Conservation (phyloP, 1,139 yeast genomes). For the Pichia norvegensis region DNA sequence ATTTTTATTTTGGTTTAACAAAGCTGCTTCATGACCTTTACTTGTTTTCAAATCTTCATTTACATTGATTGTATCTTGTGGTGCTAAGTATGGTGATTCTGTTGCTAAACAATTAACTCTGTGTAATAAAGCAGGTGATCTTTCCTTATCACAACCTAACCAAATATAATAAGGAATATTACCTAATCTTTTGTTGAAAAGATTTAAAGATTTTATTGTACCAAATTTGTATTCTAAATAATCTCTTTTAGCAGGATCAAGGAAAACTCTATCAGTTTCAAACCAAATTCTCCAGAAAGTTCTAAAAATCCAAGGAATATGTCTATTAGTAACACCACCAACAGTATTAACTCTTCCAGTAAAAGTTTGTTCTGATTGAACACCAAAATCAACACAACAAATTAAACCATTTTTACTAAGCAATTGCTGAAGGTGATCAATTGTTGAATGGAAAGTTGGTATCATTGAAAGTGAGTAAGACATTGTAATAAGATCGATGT, state of each 20-base stretch:
- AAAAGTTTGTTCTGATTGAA: conserved; percentile 56
- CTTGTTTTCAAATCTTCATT: conserved; percentile 33
- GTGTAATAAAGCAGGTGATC: conserved; percentile 51
- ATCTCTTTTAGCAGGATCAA: conserved; percentile 75
- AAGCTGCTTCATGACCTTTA: conserved; percentile 74
- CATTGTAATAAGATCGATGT: conserved; percentile 65
- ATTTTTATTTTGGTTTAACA: conserved; percentile 51
- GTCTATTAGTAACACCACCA: conserved; percentile 65
- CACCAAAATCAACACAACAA: conserved; percentile 74
- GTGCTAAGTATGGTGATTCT: conserved; percentile 74
- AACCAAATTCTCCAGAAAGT: conserved; percentile 87
- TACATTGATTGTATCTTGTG: conserved; percentile 29
- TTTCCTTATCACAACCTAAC: conserved; percentile 69
- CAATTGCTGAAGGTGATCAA: conserved; percentile 55
- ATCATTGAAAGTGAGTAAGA: conserved; percentile 81
- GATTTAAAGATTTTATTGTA: conserved; percentile 64
- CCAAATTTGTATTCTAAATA: conserved; percentile 77
- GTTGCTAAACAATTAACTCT: conserved; percentile 68
- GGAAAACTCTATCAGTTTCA: conserved; percentile 72
- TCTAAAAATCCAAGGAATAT: conserved; percentile 68
- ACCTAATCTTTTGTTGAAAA: conserved; percentile 57
- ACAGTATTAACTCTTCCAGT: conserved; percentile 67
- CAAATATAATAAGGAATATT: conserved; percentile 75
- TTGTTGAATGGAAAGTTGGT: conserved; percentile 73
- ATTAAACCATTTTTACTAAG: conserved; percentile 50